Conservation (phyloP, 257 asterid species). For the Solanum bulbocastanum region DNA sequence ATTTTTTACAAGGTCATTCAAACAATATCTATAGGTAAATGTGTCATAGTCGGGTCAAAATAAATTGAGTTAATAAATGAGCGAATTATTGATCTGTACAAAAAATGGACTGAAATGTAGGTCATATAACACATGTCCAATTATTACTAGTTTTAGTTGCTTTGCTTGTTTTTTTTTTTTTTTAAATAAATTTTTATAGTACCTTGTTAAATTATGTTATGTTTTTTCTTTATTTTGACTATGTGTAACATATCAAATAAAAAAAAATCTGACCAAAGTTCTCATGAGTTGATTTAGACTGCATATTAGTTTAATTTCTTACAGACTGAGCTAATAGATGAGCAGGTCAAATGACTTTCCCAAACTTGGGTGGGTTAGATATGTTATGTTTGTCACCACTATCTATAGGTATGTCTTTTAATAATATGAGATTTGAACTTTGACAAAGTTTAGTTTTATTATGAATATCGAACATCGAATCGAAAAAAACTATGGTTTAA, state of each 20-base stretch:
- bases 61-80: neutral
- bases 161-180: neutral
- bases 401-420: neutral
- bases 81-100: rapidly evolving
- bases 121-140: neutral
- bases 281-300: neutral
- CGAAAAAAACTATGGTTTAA: too few relatives aligned
- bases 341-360: neutral
- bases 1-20: neutral
- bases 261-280: neutral
- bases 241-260: neutral
- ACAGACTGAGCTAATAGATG: neutral
- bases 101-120: rapidly evolving
- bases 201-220: neutral
- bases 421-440: too few relatives aligned
- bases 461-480: too few relatives aligned
- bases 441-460: too few relatives aligned
- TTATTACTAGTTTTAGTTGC: neutral
- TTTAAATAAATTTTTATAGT: neutral
- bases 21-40: neutral
- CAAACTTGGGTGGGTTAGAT: neutral
- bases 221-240: neutral
- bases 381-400: neutral
- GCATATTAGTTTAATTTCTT: neutral
- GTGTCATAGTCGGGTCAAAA: neutral